Percentiles rank a stretch among this genome's conserved stretches.
phyloP scores from a whole-genome alignment of 1,284 basidiomycete genomes.

The Amylostereum areolatum region DNA sequence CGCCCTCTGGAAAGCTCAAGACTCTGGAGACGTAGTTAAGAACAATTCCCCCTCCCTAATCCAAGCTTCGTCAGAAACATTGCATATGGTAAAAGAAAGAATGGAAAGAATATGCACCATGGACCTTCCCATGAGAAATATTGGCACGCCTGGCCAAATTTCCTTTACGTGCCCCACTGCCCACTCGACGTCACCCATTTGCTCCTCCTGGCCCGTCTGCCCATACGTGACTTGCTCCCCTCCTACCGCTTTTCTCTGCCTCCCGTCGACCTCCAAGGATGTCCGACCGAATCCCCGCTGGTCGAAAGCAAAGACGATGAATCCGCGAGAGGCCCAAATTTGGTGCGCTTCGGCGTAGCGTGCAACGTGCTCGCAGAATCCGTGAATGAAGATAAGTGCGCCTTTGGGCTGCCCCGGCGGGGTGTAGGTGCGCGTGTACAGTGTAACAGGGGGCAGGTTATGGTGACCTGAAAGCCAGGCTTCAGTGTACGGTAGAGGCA shows the following conservation, averaged over 20 bases:
- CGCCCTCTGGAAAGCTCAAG: no score
- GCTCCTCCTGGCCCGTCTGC: constrained; percentile 64
- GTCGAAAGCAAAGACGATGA: constrained; percentile 76
- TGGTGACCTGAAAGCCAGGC: neutral
- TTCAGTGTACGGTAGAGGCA: neutral
- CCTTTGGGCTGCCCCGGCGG: constrained; percentile 45
- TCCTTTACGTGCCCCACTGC: constrained; percentile 50
- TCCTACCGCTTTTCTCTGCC: constrained; percentile 25
- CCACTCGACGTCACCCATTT: constrained; percentile 67
- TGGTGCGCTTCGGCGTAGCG: constrained; percentile 71
- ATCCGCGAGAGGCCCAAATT: constrained; percentile 45
- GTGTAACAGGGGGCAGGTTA: constrained; percentile 21
- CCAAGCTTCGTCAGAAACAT: no score
- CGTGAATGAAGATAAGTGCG: constrained; percentile 76
- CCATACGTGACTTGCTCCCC: constrained; percentile 51
- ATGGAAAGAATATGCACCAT: constrained; percentile 47
- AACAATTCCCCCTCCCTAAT: no score
- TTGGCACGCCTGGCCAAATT: constrained; percentile 40
- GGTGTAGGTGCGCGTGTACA: constrained; percentile 58
- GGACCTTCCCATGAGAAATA: constrained; percentile 79
- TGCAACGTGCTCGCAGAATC: constrained; percentile 77
- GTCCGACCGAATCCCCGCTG: constrained; percentile 85
- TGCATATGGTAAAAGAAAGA: no score
- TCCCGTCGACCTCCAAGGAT: constrained; percentile 46
- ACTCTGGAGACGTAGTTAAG: no score